phyloP scores from a whole-genome alignment of 352 stramenopile genomes.

The Phytophthora cactorum region DNA sequence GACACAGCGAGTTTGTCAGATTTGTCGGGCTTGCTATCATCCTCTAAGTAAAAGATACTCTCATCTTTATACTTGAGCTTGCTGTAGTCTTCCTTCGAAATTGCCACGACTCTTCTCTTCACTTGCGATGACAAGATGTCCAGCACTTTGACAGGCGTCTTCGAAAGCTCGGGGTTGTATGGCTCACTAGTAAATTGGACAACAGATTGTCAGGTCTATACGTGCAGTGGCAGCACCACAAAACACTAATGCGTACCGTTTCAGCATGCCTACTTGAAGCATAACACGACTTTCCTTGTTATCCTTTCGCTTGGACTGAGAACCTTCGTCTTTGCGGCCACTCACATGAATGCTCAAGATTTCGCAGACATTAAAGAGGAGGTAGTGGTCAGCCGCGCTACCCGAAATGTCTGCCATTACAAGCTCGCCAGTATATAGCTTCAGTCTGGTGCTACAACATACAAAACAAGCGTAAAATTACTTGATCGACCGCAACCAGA shows the following conservation, averaged over 20 bases:
- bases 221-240: neutral
- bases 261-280: slow-evolving; percentile 66
- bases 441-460: slow-evolving; percentile 47
- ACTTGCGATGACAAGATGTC: slow-evolving; percentile 68
- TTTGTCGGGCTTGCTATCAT: slow-evolving; percentile 12
- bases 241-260: slow-evolving; percentile 49
- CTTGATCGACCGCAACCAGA: neutral
- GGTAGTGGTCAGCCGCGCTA: slow-evolving; percentile 67
- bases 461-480: slow-evolving; percentile 1
- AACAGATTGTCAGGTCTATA: slow-evolving; percentile 4
- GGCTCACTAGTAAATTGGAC: slow-evolving; percentile 39
- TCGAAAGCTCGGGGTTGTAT: slow-evolving; percentile 58
- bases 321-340: slow-evolving; percentile 29
- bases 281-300: slow-evolving; percentile 42
- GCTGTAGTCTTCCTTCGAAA: slow-evolving; percentile 70
- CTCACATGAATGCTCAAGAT: slow-evolving; percentile 68
- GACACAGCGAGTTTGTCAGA: slow-evolving; percentile 10
- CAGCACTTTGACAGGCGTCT: slow-evolving; percentile 45
- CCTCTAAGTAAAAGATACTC: slow-evolving; percentile 77
- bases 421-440: slow-evolving; percentile 74
- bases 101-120: slow-evolving; percentile 70
- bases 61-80: slow-evolving; percentile 74
- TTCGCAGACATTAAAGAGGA: slow-evolving; percentile 84
- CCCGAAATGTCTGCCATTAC: slow-evolving; percentile 74
- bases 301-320: slow-evolving; percentile 34